These are phyloP conservation scores for Talaromyces marneffei DNA, from an alignment of 2,329 filamentous ascomycete genomes.

Conservation along the genomic window DNA sequence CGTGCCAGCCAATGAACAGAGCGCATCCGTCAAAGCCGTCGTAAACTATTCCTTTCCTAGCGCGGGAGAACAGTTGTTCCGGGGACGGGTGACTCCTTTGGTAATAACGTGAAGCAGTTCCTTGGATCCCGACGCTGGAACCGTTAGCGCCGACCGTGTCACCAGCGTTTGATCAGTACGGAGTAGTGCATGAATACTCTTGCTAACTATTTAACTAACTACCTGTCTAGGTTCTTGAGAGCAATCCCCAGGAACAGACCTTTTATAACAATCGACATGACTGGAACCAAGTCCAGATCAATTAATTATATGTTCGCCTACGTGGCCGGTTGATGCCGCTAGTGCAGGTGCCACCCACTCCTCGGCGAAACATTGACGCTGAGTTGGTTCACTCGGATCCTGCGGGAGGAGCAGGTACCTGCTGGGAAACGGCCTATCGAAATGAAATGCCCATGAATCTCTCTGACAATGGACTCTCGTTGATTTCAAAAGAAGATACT, in stretches of 20 bases:
- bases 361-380: no score
- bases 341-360: no score
- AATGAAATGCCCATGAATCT: no score
- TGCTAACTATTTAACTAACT: not conserved
- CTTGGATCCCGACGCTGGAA: not conserved
- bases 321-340: no score
- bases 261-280: no score
- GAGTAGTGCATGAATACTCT: no score
- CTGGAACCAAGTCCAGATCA: no score
- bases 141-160: not conserved
- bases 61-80: not conserved
- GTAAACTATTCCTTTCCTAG: not conserved
- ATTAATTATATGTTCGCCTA: no score
- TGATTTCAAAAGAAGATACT: conserved; percentile 1
- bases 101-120: not conserved
- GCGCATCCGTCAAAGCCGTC: not conserved
- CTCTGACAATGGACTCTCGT: not conserved
- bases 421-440: no score
- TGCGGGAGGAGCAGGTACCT: no score
- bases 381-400: no score
- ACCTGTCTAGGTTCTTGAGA: not conserved
- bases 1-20: not conserved
- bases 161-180: not conserved
- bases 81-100: not conserved
- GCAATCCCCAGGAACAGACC: no score